phyloP scores from a whole-genome alignment of 352 stramenopile genomes.

The Phytophthora podocarpi region DNA sequence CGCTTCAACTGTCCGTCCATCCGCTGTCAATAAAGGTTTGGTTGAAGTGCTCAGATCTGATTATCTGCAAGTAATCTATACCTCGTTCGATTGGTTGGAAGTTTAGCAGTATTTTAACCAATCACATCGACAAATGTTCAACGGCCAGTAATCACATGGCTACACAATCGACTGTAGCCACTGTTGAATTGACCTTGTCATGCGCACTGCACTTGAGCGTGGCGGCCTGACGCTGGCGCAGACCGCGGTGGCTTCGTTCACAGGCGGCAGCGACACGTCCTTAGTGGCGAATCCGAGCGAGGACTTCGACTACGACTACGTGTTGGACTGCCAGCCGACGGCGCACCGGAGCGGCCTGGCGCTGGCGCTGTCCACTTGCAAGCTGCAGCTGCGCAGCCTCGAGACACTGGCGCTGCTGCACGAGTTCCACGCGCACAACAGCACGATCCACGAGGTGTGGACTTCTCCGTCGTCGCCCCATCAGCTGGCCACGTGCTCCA shows the following conservation, averaged over 20 bases:
- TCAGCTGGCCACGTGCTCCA: slow-evolving; percentile 84
- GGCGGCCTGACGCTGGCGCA: slow-evolving; percentile 58
- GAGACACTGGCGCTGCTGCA: slow-evolving; percentile 68
- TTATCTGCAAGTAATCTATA: no score
- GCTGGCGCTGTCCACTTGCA: slow-evolving; percentile 70
- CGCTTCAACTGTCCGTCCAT: slow-evolving; percentile 18
- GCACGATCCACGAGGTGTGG: slow-evolving; percentile 85
- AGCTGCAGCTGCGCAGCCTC: slow-evolving; percentile 71
- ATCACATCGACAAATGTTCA: background rate
- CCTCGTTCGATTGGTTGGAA: background rate
- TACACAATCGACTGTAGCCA: slow-evolving; percentile 5
- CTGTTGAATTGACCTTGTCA: slow-evolving; percentile 11
- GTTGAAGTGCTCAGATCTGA: slow-evolving; percentile 3
- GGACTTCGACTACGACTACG: slow-evolving; percentile 88
- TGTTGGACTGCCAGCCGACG: slow-evolving; percentile 78
- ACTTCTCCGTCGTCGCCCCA: slow-evolving; percentile 63
- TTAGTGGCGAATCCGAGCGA: slow-evolving; percentile 51
- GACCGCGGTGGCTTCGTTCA: slow-evolving; percentile 76
- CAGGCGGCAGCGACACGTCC: slow-evolving; percentile 20
- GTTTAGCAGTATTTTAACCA: slow-evolving; percentile 1
- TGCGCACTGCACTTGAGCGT: slow-evolving; percentile 54
- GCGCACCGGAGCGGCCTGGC: slow-evolving; percentile 61
- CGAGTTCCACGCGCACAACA: slow-evolving; percentile 80
- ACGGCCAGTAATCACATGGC: slow-evolving; percentile 15
- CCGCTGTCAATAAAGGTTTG: no score